Conservation (phyloP, 768 basidiomycete genomes). For the Termitomyces sp. region DNA sequence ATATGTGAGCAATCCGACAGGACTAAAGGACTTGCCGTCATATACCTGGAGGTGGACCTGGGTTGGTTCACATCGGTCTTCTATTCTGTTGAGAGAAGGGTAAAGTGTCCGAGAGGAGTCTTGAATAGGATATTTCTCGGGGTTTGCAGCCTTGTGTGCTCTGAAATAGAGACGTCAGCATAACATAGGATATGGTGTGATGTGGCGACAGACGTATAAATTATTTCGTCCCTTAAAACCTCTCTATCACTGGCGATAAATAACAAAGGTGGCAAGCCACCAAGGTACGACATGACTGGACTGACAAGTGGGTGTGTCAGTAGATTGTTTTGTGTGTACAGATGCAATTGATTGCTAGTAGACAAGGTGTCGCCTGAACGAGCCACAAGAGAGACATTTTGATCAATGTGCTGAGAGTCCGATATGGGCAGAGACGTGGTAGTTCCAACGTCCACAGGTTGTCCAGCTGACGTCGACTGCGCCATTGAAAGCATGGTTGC, state of each 20-base stretch:
- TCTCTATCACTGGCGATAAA: constrained; percentile 88
- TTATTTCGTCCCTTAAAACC: constrained; percentile 86
- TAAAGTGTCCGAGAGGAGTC: constrained; percentile 47
- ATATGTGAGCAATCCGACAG: constrained; percentile 2
- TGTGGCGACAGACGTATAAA: constrained; percentile 61
- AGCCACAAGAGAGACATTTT: constrained; percentile 41
- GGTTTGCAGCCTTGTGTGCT: constrained; percentile 90
- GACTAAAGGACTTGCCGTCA: constrained; percentile 53
- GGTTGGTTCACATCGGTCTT: constrained; percentile 51
- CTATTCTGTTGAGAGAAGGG: constrained; percentile 51
- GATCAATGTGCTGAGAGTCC: constrained; percentile 28
- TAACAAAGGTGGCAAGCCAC: constrained; percentile 84
- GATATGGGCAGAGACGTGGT: constrained; percentile 38
- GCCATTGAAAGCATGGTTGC: constrained; percentile 17
- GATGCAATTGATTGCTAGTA: constrained; percentile 71
- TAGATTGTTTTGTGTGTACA: constrained; percentile 80
- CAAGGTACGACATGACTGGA: constrained; percentile 75
- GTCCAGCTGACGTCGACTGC: constrained; percentile 20
- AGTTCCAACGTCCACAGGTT: constrained; percentile 44
- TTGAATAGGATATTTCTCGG: constrained; percentile 54
- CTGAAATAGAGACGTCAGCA: constrained; percentile 28
- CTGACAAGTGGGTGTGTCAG: constrained; percentile 80
- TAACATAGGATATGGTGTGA: neutral
- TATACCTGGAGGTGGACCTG: constrained; percentile 91
- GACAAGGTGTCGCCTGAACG: constrained; percentile 47